These are phyloP conservation scores for Biscutella laevigata DNA, from an alignment of 441 rosid species.

Conservation along the genomic window DNA sequence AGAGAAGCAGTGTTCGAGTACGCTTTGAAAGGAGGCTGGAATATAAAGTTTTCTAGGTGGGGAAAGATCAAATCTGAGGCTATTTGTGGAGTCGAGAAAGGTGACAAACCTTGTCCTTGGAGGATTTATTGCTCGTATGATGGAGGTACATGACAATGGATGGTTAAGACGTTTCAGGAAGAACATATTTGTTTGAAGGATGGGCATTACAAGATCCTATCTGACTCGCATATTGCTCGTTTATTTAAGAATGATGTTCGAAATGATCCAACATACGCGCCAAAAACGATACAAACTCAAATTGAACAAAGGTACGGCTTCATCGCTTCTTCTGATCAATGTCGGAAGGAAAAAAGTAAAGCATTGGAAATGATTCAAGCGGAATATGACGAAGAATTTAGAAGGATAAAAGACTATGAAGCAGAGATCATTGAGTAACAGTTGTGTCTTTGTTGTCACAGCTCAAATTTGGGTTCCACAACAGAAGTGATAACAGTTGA, in stretches of 20 bases:
- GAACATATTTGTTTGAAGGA: neutral
- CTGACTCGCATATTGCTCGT: too few relatives aligned
- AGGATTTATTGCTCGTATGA: neutral
- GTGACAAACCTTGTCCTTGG: neutral
- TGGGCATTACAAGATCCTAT: neutral
- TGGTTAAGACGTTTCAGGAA: neutral
- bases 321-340: neutral
- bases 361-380: neutral
- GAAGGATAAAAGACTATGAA: neutral
- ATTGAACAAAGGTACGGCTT: neutral
- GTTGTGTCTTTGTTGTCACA: too few relatives aligned
- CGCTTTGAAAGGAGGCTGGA: too few relatives aligned
- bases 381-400: neutral
- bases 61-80: too few relatives aligned
- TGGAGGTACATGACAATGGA: neutral
- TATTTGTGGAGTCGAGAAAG: too few relatives aligned
- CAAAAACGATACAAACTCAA: neutral
- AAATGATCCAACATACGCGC: neutral
- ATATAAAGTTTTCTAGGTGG: too few relatives aligned
- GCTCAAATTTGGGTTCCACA: too few relatives aligned
- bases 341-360: neutral
- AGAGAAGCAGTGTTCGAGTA: too few relatives aligned
- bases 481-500: too few relatives aligned
- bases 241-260: neutral
- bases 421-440: neutral